Evolutionary conservation across 2,329 filamentous ascomycete genomes (phyloP).

Genomic region (Aspergillus floridensis): DNA sequence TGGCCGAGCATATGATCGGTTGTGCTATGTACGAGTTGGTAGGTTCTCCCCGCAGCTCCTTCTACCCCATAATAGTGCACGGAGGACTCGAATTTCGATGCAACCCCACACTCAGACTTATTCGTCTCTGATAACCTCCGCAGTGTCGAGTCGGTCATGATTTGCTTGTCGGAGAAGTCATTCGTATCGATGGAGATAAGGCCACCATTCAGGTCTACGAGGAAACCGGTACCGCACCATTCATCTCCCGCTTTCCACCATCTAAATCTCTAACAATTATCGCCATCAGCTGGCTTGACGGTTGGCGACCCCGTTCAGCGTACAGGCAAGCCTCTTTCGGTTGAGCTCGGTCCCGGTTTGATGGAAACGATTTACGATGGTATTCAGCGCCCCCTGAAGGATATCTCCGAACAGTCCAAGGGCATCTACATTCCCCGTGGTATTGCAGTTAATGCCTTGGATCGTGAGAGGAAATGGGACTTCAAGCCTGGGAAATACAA

Average conservation of each 20-base stretch:
- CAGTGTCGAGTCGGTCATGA: conserved; percentile 91
- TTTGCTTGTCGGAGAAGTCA: conserved; percentile 92
- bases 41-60: conserved; percentile 35
- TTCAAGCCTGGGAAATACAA: conserved; percentile 83
- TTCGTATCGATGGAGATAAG: conserved; percentile 93
- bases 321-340: conserved; percentile 93
- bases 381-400: conserved; percentile 90
- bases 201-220: conserved; percentile 99
- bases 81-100: background rate
- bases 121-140: conserved; percentile 6
- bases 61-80: conserved; percentile 5
- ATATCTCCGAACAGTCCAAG: conserved; percentile 71
- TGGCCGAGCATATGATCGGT: conserved; percentile 97
- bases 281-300: conserved; percentile 70
- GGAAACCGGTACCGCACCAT: conserved; percentile 70
- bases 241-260: conserved; percentile 5
- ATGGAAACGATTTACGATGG: conserved; percentile 99
- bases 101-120: conserved; percentile 7
- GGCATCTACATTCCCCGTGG: conserved; percentile 98
- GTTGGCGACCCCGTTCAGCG: conserved; percentile 89
- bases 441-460: conserved; percentile 80
- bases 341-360: conserved; percentile 93
- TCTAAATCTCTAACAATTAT: conserved; percentile 11
- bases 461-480: conserved; percentile 93
- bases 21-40: conserved; percentile 99